Evolutionary conservation across 768 basidiomycete genomes (phyloP), one percentile per base, ranked within the genome.

Genomic region (Leccinum subgranulosum): DNA sequence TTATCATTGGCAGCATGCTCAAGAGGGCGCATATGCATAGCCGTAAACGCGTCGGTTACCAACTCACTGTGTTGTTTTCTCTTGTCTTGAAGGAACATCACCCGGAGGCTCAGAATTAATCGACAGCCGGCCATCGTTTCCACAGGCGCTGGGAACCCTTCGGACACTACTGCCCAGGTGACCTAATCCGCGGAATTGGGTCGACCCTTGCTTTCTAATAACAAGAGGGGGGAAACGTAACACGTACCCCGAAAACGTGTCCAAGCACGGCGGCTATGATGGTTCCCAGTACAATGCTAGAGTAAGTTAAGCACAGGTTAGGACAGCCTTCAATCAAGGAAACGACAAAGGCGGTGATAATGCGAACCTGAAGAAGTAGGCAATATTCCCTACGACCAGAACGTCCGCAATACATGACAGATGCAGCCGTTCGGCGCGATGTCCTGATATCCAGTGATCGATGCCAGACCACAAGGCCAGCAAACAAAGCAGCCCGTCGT

Each of bases 401-500:
- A 4, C 25, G 12, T 39, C 28, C 12, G 51, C 3, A 15, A 53
- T 19, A 25, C 23, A 27, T 9, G 12, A 7, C 11, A 43, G 21
- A 34, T 51, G n/a, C 8, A 51, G 12, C 3, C 28, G 17, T 23
- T 19, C 17, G n/a, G 48, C 17, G 28, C 48, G 28, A 11, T 49
- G n/a, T 17, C 49, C 49, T 14, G 49, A 50, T 4, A 39, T 15
- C 31, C 28, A 31, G 17, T 46, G 14, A 23, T 36, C 28, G 39
- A 58, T 15, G 12, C 47, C 53, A 34, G 34, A 28, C 52, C 57
- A 54, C 25, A 49, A 28, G 10, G 59, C 59, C n/a, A 62, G 53
- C 45, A 55, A 14, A 34, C 59, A 62, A n/a, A 62, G 50, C 4
- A 49, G 3, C 3, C 50, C 53, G n/a, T 62, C 61, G 39, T 52